These are phyloP conservation scores for Graphiopsis chlorocephala DNA, from an alignment of 2,329 filamentous ascomycete species.

Conservation along the genomic window DNA sequence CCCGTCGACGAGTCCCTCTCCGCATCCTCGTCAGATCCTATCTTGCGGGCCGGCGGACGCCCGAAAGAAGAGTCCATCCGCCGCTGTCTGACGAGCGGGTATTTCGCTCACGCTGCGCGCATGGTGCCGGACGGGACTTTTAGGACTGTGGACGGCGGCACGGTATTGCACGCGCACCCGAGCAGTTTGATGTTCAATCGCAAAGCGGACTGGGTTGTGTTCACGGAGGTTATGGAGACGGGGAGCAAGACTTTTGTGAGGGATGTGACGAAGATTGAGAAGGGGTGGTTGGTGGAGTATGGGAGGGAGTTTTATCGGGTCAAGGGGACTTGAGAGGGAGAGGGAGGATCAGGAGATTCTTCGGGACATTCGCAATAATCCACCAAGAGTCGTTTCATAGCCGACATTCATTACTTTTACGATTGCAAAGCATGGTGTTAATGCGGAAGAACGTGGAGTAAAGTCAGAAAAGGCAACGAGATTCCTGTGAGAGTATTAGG, in stretches of 20 bases:
- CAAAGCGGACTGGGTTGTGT: constrained; percentile 95
- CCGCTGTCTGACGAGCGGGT: constrained; percentile 82
- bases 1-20: constrained; percentile 62
- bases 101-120: constrained; percentile 87
- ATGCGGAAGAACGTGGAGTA: no score
- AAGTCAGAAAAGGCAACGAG: no score
- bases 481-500: no score
- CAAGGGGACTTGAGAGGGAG: constrained; percentile 24
- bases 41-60: constrained; percentile 39
- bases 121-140: constrained; percentile 95
- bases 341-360: neutral
- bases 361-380: neutral
- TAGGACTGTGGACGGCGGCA: constrained; percentile 75
- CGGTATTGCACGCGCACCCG: constrained; percentile 80
- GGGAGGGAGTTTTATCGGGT: constrained; percentile 78
- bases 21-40: constrained; percentile 23
- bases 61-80: constrained; percentile 69
- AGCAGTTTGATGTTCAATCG: constrained; percentile 93
- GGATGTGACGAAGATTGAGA: constrained; percentile 91
- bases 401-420: no score
- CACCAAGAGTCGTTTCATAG: neutral
- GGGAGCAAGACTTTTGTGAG: constrained; percentile 84
- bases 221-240: constrained; percentile 89
- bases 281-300: constrained; percentile 86
- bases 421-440: no score